Evolutionary conservation across 148 eudicot species (phyloP).

Genomic region (Cornus kousa): DNA sequence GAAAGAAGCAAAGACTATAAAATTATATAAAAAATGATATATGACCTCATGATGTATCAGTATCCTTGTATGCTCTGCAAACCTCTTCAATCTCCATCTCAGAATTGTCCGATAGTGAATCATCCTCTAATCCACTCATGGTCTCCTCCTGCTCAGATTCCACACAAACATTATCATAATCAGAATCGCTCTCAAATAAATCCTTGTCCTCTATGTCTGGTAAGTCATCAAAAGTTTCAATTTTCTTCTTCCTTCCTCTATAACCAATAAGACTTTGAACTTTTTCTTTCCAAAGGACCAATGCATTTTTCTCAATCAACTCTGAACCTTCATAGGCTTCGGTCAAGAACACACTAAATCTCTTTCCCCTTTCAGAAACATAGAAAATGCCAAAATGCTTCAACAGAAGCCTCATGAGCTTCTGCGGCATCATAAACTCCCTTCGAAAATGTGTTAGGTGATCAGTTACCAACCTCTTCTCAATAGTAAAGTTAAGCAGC

Average conservation of each 20-base stretch:
- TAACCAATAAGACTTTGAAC: conserved; percentile 62
- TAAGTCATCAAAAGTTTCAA: conserved; percentile 50
- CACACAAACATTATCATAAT: conserved; percentile 42
- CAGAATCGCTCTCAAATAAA: conserved; percentile 50
- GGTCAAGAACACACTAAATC: conserved; percentile 82
- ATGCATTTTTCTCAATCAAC: conserved; percentile 71
- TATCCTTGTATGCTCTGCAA: conserved; percentile 51
- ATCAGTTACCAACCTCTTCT: conserved; percentile 88
- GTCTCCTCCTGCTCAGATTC: conserved; percentile 32
- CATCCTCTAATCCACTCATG: conserved; percentile 37
- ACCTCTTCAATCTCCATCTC: conserved; percentile 88
- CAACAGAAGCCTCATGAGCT: conserved; percentile 84
- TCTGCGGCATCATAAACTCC: conserved; percentile 93
- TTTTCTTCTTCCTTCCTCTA: conserved; percentile 63
- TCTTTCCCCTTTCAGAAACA: conserved; percentile 94
- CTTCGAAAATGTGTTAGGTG: conserved; percentile 83
- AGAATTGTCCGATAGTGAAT: conserved; percentile 30
- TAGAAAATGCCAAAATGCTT: conserved; percentile 94
- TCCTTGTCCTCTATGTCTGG: conserved; percentile 49
- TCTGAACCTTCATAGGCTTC: conserved; percentile 88
- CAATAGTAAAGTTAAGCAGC: conserved; percentile 82
- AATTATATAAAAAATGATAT: background rate
- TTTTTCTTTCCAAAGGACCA: conserved; percentile 90
- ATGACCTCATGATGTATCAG: conserved; percentile 29
- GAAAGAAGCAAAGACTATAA: background rate